Conservation (phyloP, 169 alveolate genomes). For the Eimeria necatrix region DNA sequence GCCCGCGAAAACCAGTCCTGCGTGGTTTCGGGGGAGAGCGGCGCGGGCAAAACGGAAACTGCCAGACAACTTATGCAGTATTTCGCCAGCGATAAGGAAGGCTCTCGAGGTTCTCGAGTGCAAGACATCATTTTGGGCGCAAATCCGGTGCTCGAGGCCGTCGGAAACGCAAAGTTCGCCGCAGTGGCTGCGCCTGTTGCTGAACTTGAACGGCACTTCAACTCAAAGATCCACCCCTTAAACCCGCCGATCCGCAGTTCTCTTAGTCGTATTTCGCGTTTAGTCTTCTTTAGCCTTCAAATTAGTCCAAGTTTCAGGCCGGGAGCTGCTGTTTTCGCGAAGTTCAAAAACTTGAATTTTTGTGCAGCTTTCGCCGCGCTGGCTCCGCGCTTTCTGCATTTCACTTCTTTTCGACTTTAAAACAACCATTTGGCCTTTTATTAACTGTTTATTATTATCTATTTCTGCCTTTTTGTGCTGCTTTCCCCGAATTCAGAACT, state of each 20-base stretch:
- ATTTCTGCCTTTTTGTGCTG: neutral
- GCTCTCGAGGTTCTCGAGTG: conserved; percentile 23
- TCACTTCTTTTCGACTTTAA: no score
- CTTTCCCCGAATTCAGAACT: conserved; percentile 87
- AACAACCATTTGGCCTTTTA: neutral
- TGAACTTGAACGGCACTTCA: no score
- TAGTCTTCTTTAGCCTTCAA: no score
- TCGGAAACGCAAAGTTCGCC: conserved; percentile 98
- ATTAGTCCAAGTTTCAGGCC: no score
- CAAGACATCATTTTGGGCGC: conserved; percentile 90
- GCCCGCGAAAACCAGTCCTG: conserved; percentile 70
- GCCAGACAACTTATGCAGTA: conserved; percentile 88
- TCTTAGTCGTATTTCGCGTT: no score
- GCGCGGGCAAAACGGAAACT: conserved; percentile 99
- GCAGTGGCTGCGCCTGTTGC: no score
- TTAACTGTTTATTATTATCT: neutral
- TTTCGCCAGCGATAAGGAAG: conserved; percentile 77
- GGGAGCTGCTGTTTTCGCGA: no score
- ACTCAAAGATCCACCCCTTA: no score
- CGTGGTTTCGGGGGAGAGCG: conserved; percentile 96
- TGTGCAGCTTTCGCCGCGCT: no score
- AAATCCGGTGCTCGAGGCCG: conserved; percentile 90
- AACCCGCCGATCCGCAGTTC: no score
- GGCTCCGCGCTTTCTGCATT: no score
- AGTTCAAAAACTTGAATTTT: no score